A percentile compares a stretch with the other conserved stretches of the same genome.
Conservation (phyloP, 306 rosid genomes). For the Glycine latifolia region DNA sequence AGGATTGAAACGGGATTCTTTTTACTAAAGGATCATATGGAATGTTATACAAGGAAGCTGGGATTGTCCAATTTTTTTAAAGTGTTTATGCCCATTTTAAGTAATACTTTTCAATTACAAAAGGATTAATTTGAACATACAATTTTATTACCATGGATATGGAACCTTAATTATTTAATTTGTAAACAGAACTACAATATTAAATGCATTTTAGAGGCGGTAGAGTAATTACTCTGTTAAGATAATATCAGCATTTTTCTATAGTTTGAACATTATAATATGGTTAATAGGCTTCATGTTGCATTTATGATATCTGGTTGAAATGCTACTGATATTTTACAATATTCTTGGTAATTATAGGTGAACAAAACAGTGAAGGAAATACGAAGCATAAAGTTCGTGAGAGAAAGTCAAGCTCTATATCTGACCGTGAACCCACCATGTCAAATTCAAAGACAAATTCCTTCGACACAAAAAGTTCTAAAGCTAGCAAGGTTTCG, state of each 20-base stretch:
- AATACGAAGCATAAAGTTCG: slow-evolving; percentile 47
- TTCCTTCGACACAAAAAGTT: slow-evolving; percentile 47
- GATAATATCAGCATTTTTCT: neutral
- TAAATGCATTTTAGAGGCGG: neutral
- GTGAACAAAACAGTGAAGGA: slow-evolving; percentile 47
- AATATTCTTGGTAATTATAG: slow-evolving; percentile 47
- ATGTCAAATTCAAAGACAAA: slow-evolving; percentile 54
- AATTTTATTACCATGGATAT: neutral
- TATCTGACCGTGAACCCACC: slow-evolving; percentile 48
- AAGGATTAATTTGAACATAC: slow-evolving; percentile 10
- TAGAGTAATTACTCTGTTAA: slow-evolving; percentile 1
- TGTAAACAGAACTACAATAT: neutral
- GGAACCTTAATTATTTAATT: neutral
- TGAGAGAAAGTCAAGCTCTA: slow-evolving; percentile 59
- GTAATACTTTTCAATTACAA: slow-evolving; percentile 8
- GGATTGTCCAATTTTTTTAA: neutral
- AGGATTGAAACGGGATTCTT: slow-evolving; percentile 8
- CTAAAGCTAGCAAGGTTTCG: slow-evolving; percentile 53
- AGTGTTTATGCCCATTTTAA: neutral
- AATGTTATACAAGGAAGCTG: neutral
- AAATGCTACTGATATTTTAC: neutral
- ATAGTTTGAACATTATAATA: slow-evolving; percentile 10
- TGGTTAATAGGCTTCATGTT: neutral
- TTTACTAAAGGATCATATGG: neutral
- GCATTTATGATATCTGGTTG: neutral